Conservation (phyloP, 2,329 filamentous ascomycete species). For the Dactylonectria estremocensis region DNA sequence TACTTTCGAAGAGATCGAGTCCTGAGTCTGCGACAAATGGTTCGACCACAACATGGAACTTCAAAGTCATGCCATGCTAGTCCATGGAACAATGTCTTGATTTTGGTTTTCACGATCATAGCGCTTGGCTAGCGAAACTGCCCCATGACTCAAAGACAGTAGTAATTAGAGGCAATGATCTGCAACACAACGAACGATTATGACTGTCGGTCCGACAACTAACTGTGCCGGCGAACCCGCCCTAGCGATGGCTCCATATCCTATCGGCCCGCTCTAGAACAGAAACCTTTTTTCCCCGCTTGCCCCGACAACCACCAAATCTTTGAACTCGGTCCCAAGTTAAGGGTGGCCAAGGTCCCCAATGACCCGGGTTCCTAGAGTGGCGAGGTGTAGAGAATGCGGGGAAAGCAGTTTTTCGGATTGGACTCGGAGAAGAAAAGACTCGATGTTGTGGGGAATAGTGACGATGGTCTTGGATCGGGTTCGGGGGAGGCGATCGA, state of each 20-base stretch:
- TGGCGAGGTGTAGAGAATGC: not conserved
- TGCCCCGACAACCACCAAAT: not conserved
- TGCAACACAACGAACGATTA: not conserved
- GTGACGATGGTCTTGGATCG: not conserved
- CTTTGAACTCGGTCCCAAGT: not conserved
- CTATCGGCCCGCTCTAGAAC: not conserved
- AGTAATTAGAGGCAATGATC: not conserved
- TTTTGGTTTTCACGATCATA: too few relatives aligned
- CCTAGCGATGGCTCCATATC: not conserved
- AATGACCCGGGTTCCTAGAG: not conserved
- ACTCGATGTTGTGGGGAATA: not conserved
- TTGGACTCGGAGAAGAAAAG: not conserved
- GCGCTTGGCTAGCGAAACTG: too few relatives aligned
- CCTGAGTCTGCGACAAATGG: too few relatives aligned
- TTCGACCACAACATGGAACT: too few relatives aligned
- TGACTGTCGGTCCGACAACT: not conserved
- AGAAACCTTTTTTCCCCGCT: not conserved
- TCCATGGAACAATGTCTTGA: too few relatives aligned
- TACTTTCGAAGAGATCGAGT: too few relatives aligned
- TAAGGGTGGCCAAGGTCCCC: not conserved
- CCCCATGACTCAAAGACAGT: too few relatives aligned
- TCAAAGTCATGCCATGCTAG: too few relatives aligned
- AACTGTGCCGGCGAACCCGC: not conserved
- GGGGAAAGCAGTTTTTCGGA: not conserved
- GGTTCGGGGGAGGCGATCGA: not conserved